Base-by-base conservation (phyloP, 257 asterid species). In the Thymus mandschuricus region DNA sequence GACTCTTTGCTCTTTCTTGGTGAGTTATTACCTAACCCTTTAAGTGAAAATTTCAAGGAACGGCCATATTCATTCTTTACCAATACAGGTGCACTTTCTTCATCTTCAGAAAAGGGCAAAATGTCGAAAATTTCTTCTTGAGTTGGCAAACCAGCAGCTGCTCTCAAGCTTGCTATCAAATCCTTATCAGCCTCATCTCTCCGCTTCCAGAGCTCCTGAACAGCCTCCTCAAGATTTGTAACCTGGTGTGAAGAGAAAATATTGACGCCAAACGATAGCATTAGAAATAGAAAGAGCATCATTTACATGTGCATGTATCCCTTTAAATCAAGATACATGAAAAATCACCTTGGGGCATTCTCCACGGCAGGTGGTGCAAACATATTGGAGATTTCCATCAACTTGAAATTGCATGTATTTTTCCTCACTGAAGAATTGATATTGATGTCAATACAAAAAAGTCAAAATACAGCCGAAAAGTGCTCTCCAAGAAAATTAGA, bases 201-300 rank as follows among this genome's bases (percentile, higher is more conserved):
- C 80, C 97, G 88, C 78, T 73, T 92, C 99, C 99, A 92, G 61
- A 95, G 98, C 91, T 92, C 99, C 85, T 81, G 89, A 76, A 90
- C 97, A 76, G 96, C 96, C 75, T 92, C 96, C 79, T 95, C 97
- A 68, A 78, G 88, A 78, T 80, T 84, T 68, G 81, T 85, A 71
- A 88, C 77, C 99, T 95, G 92, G 72, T 8, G 73, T 55, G 63
- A 60, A 30, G 59, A 29, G n/a, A 57, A 68, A 38, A 61, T 8
- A 70, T 61, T 21, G 69, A 63, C 34, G 40, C 28, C 58, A 50
- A 69, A 38, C 44, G 44, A 57, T 11, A 40, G n/a, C 70, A 50
- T 54, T 41, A 13, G 69, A 29, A 51, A 68, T 40, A 54, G 21
- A 40, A 27, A 72, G 71, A 28, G 54, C 21, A 66, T 10, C 34